Evolutionary conservation across 495 filamentous ascomycete genomes (phyloP).

Genomic region (Penicillium desertorum): DNA sequence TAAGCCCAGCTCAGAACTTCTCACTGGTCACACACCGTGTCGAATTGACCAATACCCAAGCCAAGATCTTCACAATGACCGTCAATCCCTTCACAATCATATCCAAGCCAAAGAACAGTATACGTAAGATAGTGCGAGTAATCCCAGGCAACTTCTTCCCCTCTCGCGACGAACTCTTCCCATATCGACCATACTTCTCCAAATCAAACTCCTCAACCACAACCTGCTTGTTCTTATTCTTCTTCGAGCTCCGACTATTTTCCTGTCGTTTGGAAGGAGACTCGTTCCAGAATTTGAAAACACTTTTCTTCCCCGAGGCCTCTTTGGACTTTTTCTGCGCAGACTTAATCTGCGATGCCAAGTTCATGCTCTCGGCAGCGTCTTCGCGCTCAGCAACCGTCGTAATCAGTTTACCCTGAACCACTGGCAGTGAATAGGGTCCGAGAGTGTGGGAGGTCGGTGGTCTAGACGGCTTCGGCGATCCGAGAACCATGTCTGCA

Average conservation of each 20-base stretch:
- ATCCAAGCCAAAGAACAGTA: slow-evolving; percentile 42
- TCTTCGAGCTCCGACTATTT: slow-evolving; percentile 19
- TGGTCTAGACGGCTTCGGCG: slow-evolving; percentile 14
- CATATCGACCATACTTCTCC: slow-evolving; percentile 46
- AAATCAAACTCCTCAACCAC: slow-evolving; percentile 48
- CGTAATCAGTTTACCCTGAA: slow-evolving; percentile 35
- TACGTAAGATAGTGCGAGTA: slow-evolving; percentile 32
- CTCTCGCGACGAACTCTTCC: slow-evolving; percentile 33
- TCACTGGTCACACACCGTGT: slow-evolving; percentile 44
- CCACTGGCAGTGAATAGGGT: slow-evolving; percentile 16
- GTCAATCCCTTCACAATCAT: slow-evolving; percentile 39
- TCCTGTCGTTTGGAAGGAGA: background rate
- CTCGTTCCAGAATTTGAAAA: slow-evolving; percentile 29
- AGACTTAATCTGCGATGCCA: slow-evolving; percentile 36
- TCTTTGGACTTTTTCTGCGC: slow-evolving; percentile 14
- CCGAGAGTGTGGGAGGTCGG: slow-evolving; percentile 5
- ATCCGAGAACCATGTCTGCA: slow-evolving; percentile 36
- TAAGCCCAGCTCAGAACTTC: slow-evolving; percentile 34
- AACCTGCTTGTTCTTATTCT: slow-evolving; percentile 30
- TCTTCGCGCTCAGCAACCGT: slow-evolving; percentile 48
- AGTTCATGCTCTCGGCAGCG: slow-evolving; percentile 32
- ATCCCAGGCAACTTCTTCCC: slow-evolving; percentile 42
- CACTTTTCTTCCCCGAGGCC: slow-evolving; percentile 14
- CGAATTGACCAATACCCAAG: slow-evolving; percentile 41
- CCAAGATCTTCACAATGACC: slow-evolving; percentile 38